Conservation (phyloP, 345 rosid genomes). For the Lepidium sativum region DNA sequence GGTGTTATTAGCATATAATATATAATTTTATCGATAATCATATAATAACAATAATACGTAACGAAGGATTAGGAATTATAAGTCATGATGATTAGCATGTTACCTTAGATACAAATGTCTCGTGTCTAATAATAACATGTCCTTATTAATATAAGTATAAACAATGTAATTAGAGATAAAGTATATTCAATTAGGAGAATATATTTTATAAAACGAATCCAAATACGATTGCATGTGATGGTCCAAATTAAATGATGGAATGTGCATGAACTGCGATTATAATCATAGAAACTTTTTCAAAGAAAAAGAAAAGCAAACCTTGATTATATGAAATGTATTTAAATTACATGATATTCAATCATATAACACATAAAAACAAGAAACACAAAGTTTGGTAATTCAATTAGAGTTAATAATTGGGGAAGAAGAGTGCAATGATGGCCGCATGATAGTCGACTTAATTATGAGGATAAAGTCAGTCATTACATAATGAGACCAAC, state of each 20-base stretch:
- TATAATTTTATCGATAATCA: neutral
- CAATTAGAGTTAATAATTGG: neutral
- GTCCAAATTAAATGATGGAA: constrained; percentile 11
- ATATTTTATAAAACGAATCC: constrained; percentile 13
- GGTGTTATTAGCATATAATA: neutral
- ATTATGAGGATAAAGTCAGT: constrained; percentile 12
- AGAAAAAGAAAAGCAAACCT: neutral
- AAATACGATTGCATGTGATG: constrained; percentile 26
- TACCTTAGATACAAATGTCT: constrained; percentile 32
- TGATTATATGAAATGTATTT: neutral
- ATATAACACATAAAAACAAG: constrained; percentile 12
- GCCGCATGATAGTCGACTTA: constrained; percentile 15
- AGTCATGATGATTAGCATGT: constrained; percentile 44
- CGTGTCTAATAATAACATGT: constrained; percentile 5
- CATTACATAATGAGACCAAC: constrained; percentile 1
- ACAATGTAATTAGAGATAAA: neutral
- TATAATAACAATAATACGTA: constrained; percentile 9
- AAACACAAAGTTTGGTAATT: constrained; percentile 11
- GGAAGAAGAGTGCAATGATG: constrained; percentile 15
- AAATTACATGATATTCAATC: neutral
- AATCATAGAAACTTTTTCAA: constrained; percentile 1
- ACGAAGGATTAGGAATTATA: constrained; percentile 24
- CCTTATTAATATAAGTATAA: neutral
- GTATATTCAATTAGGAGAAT: constrained; percentile 13
- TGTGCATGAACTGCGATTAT: constrained; percentile 20